These are phyloP conservation scores for Penicillium sp. DNA, from an alignment of 2,329 filamentous ascomycete species.

Conservation along the genomic window DNA sequence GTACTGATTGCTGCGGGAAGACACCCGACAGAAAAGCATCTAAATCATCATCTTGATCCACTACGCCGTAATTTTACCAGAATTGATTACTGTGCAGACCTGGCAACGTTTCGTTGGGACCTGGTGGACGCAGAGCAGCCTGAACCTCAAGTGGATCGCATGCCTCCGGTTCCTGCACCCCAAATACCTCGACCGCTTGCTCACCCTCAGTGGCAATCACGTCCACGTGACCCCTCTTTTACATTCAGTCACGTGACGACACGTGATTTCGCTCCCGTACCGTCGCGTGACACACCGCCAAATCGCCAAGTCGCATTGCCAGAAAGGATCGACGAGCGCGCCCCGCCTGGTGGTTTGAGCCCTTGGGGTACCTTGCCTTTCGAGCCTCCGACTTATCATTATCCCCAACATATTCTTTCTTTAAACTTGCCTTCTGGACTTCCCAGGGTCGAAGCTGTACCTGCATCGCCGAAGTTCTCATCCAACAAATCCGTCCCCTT, in stretches of 20 bases:
- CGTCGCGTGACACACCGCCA: slow-evolving; percentile 1
- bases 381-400: neutral
- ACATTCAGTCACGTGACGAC: neutral
- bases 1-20: slow-evolving; percentile 60
- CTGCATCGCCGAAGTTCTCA: neutral
- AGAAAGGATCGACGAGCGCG: neutral
- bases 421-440: neutral
- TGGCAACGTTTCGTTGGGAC: slow-evolving; percentile 61
- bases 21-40: slow-evolving; percentile 56
- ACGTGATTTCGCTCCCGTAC: slow-evolving; percentile 11
- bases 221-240: slow-evolving; percentile 5
- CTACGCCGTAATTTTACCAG: slow-evolving; percentile 43
- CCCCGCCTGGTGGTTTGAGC: neutral
- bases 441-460: neutral
- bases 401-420: neutral
- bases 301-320: neutral
- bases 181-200: neutral
- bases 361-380: neutral
- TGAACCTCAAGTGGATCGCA: neutral
- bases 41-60: slow-evolving; percentile 59
- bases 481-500: neutral
- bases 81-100: slow-evolving; percentile 49
- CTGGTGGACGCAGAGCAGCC: slow-evolving; percentile 47
- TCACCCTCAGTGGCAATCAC: neutral
- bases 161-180: slow-evolving; percentile 13